phyloP scores from a whole-genome alignment of 768 basidiomycete species.

The Hortiboletus campestris region DNA sequence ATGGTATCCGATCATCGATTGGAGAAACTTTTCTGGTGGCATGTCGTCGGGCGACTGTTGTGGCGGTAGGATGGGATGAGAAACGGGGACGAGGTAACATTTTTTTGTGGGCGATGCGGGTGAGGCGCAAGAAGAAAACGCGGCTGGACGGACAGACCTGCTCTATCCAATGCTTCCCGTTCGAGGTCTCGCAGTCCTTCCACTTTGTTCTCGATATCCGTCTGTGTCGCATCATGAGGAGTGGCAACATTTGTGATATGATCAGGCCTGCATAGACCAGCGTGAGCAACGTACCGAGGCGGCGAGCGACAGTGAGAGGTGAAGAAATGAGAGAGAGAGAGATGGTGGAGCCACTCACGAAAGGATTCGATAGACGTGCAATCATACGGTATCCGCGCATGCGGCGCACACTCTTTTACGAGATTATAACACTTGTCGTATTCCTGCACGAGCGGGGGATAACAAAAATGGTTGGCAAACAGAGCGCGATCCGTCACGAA shows the following conservation, averaged over 20 bases:
- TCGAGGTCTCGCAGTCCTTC: slow-evolving; percentile 58
- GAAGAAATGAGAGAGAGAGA: too few species aligned
- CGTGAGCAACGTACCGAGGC: background rate
- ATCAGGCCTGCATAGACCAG: slow-evolving; percentile 49
- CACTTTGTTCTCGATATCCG: slow-evolving; percentile 75
- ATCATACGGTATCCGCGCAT: slow-evolving; percentile 52
- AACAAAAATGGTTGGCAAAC: background rate
- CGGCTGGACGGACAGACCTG: slow-evolving; percentile 46
- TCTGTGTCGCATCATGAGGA: slow-evolving; percentile 84
- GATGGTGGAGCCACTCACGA: slow-evolving; percentile 44
- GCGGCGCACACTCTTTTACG: slow-evolving; percentile 58
- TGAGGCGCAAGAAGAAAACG: background rate
- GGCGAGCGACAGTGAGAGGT: background rate
- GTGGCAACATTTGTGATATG: slow-evolving; percentile 71
- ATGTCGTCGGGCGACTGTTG: slow-evolving; percentile 55
- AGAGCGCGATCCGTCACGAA: background rate
- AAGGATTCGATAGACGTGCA: slow-evolving; percentile 62
- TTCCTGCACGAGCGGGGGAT: slow-evolving; percentile 46
- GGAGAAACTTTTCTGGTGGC: slow-evolving; percentile 60
- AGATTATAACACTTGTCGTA: slow-evolving; percentile 66
- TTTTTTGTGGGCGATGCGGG: background rate
- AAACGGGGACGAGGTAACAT: background rate
- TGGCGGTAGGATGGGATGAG: background rate
- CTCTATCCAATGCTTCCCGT: slow-evolving; percentile 82
- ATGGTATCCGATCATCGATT: slow-evolving; percentile 80